Base-by-base conservation (phyloP, 179 eudicot genomes). In the Beta lomatogona region DNA sequence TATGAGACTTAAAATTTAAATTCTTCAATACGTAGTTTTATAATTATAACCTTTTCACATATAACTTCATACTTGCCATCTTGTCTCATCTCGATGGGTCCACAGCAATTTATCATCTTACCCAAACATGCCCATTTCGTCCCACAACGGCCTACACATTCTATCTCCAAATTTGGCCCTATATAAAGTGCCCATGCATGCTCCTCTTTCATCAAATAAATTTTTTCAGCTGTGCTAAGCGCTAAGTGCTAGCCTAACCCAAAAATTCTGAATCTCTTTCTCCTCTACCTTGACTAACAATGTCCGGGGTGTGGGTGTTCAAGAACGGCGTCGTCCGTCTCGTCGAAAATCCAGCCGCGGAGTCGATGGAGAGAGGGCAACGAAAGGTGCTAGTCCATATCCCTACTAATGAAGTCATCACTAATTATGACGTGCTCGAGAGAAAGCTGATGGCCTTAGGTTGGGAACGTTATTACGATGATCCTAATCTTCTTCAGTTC, bases 271-370 rank as follows among this genome's bases (percentile, higher is more conserved):
- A n/a, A n/a, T 52, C 41, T 54, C 14, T 5, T 28, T 28, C 14
- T 12, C 3, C 21, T 1, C 46, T 41, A 50, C 1, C 7, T 28
- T 11, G 9, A 4, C 3, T 18, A 2, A 65, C 2, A 78, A 84
- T 87, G 87, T 87, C 87, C 1, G 87, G 89, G 2, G 87, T 87
- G 52, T 87, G 89, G 89, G 86, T 85, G 81, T 87, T 85, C 84
- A 85, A 85, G 55, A 87, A 87, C 55, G 89, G 89, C 36, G 89
- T 87, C 14, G 80, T 85, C 2, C 82, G 87, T 1, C 82, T 85
- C 15, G 87, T 86, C 66, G 89, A 85, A 57, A 87, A 87, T 76
- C 84, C 87, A 5, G 89, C 81, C 8, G 73, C 83, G 0, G 87
- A 84, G 2, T 67, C 86, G 2, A 46, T 76, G 9, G 84, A 82